These are phyloP conservation scores for Crataegus laevigata DNA, from an alignment of 306 rosid species.

Conservation along the genomic window DNA sequence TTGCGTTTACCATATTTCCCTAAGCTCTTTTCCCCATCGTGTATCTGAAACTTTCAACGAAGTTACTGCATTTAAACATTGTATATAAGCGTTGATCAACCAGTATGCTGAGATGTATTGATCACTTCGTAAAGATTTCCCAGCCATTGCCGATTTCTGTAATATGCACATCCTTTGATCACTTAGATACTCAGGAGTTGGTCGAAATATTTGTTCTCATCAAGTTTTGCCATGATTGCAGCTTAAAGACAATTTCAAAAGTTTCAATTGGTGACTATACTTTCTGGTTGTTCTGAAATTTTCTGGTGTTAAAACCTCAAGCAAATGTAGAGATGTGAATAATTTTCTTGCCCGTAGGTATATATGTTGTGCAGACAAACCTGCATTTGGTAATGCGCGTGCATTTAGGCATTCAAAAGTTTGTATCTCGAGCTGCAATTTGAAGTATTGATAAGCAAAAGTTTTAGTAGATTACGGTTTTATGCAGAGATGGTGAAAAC, in stretches of 20 bases:
- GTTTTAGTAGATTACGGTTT: constrained; percentile 14
- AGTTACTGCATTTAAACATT: background rate
- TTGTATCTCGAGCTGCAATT: background rate
- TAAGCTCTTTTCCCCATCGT: background rate
- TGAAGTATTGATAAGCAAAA: background rate
- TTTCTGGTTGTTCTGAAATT: background rate
- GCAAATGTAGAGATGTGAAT: background rate
- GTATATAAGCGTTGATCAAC: too few relatives aligned
- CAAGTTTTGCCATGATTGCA: too few relatives aligned
- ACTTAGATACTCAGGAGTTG: too few relatives aligned
- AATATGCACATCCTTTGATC: too few relatives aligned
- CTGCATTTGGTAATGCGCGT: background rate
- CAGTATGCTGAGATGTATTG: too few relatives aligned
- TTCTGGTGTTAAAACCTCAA: background rate
- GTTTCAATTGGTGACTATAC: background rate
- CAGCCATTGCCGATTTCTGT: too few relatives aligned
- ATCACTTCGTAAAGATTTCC: too few relatives aligned
- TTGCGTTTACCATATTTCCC: background rate
- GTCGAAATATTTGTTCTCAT: too few relatives aligned
- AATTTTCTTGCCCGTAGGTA: background rate
- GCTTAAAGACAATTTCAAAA: too few relatives aligned
- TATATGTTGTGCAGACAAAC: background rate
- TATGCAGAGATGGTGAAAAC: constrained; percentile 46
- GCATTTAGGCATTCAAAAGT: background rate
- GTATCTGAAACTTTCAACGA: background rate